Base-by-base conservation (phyloP, 176 grass and related monocot genomes). In the Musa itinerans region DNA sequence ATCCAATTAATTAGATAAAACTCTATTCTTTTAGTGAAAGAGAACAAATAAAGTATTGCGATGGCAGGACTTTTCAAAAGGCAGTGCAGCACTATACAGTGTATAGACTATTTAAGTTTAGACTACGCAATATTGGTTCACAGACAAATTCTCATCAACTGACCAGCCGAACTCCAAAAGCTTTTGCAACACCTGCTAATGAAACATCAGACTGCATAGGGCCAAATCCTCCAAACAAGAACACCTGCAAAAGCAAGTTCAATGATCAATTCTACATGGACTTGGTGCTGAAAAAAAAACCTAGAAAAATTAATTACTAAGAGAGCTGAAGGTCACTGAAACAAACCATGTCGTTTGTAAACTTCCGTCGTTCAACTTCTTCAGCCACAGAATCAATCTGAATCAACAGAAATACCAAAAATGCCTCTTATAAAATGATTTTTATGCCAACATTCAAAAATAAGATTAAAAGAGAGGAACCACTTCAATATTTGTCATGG, bases 101-200 rank as follows among this genome's bases (percentile, higher is more conserved):
- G 43, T 50, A 8, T 50, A 70, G 68, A 19, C 19, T 21, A 8
- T 20, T 3, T 11, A 71, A 71, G 48, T 71, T 20, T 73, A 15
- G 53, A 54, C 50, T 24, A 8, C 15, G 13, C 13, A 70, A 20
- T 51, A 70, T 20, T 69, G 9, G 17, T 20, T 70, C 43, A 68
- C 24, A 17, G 25, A 10, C 65, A 68, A 65, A 59, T 57, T 72
- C 54, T 72, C 71, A 52, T 73, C 13, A 1, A 81, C 76, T 52
- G 75, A 99, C 95, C 90, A 99, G 77, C 78, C 88, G 95, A 79
- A 99, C 95, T 87, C 90, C 95, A 91, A 99, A 99, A 87, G 90
- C 88, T 89, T 99, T 99, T 58, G 90, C 95, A 5, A 99, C 88
- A 71, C 95, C 90, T 63, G 90, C 84, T 73, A 91, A 61, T 69